Base-by-base conservation (phyloP, 306 rosid species). In the Datisca glomerata region DNA sequence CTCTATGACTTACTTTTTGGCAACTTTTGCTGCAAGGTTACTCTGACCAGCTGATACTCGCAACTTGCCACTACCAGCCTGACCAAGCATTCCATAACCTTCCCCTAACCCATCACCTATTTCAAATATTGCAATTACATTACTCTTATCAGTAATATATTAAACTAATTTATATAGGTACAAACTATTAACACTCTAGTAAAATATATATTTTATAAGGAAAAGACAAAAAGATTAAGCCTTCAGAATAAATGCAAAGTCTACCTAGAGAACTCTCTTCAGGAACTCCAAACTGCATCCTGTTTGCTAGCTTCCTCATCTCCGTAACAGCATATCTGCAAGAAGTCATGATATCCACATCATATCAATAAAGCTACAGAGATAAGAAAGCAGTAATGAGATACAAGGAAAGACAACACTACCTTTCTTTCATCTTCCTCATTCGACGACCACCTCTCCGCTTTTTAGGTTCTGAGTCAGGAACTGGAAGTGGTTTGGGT, bases 61-160 rank as follows among this genome's bases (percentile, higher is more conserved):
- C 49, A 87, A 81, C 87, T 76, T 87, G 72, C 96, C 94, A 62
- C 93, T 82, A 39, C 96, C 96, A 31, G 96, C 94, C 78, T 82
- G 96, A 66, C 96, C 94, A 43, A 84, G 95, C 98, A 89, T 89
- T 65, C 98, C 95, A 49, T 89, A 80, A 41, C 98, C 95, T 67
- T 84, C 98, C 50, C 95, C 97, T 11, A 89, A 71, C 54, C 98
- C 95, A 61, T 80, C 98, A 41, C 98, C 98, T 89, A 63, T n/a
- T n/a, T n/a, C n/a, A n/a, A n/a, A n/a, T n/a, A n/a, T n/a, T n/a
- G n/a, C n/a, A n/a, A n/a, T n/a, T n/a, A n/a, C n/a, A n/a, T n/a
- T n/a, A n/a, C n/a, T n/a, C n/a, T n/a, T n/a, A n/a, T n/a, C n/a
- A n/a, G n/a, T n/a, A n/a, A n/a, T n/a, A n/a, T n/a, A n/a, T n/a